A percentile compares a stretch with the other conserved stretches of the same genome.
These are phyloP conservation scores for Claviceps monticola DNA, from an alignment of 2,329 filamentous ascomycete species.

Conservation along the genomic window DNA sequence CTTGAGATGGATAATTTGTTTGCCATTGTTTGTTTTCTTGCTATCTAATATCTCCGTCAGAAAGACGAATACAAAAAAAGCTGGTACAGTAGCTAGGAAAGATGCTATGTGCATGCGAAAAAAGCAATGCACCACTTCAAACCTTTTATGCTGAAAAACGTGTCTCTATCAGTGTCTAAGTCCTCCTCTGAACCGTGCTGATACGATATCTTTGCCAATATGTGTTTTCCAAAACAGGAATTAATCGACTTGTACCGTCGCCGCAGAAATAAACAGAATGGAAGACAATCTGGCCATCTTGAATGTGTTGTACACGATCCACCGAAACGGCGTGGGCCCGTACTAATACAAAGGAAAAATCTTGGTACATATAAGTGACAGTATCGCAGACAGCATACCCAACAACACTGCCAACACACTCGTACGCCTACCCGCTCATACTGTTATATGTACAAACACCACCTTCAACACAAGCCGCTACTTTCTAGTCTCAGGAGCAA, in stretches of 20 bases:
- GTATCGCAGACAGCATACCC: neutral
- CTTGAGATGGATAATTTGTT: neutral
- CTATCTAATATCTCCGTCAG: no score
- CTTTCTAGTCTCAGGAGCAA: conserved; percentile 21
- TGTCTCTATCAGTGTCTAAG: no score
- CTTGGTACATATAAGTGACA: neutral
- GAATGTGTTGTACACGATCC: no score
- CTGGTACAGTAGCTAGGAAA: conserved; percentile 1
- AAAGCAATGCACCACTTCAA: neutral
- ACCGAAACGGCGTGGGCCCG: neutral
- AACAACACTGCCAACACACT: neutral
- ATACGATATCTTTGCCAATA: no score
- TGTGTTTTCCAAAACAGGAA: neutral
- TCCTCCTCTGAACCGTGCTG: no score
- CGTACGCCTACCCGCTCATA: neutral
- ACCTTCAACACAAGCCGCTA: neutral
- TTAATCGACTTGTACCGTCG: neutral
- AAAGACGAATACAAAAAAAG: neutral
- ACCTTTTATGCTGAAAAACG: no score
- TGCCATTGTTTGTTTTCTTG: neutral
- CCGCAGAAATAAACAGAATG: neutral
- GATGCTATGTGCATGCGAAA: neutral
- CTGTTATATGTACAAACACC: neutral
- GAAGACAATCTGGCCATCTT: neutral
- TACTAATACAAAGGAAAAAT: neutral